Evolutionary conservation across 805 yeast genomes (phyloP), one percentile per base, ranked within the genome.

Genomic region (Schizosaccharomyces lindneri): DNA sequence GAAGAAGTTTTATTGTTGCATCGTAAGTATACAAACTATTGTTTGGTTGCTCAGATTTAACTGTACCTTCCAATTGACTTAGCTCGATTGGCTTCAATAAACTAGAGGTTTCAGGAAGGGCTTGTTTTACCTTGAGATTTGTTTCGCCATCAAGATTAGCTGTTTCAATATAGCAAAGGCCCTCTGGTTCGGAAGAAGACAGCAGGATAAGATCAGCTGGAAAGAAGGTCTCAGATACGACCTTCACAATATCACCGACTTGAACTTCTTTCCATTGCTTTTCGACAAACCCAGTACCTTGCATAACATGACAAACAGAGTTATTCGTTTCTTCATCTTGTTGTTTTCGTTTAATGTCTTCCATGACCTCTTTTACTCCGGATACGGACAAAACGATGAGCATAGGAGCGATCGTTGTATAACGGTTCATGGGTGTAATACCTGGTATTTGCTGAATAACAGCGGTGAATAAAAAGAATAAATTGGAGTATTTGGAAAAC

Each of bases 121-220:
- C 81, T 70, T 93, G 97, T 69, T 94, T 94, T 69, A 93, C 93
- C 69, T 93, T 93, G 67, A 93, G 76, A 70, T 93, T 93, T 0
- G 99, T 94, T 71, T 93, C 99, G 63, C 99, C 99, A 72, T 93
- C 99, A 66, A 93, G 75, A 68, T 93, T 93, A 0, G 98, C 95
- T 0, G 99, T 93, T 72, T 93, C 99, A 62, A 94, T 87, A 68
- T 93, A 93, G 71, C 98, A 94, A 64, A 93, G 76, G 2, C 98
- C 99, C 72, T 90, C 97, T 0, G 99, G 99, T 71, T 93, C 99
- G 0, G 97, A 90, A 0, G 97, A 87, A 29, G 93, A 81, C 43
- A 93, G 70, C 19, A 94, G 72, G 19, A 90, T 76, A 62, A 93
- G 68, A 74, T 93, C 99, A 0, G 98, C 97, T 0, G 99, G 99